A percentile compares a stretch with the other conserved stretches of the same genome.
phyloP scores from a whole-genome alignment of 139 green algal species.

The Astrephomene gubernaculifera region DNA sequence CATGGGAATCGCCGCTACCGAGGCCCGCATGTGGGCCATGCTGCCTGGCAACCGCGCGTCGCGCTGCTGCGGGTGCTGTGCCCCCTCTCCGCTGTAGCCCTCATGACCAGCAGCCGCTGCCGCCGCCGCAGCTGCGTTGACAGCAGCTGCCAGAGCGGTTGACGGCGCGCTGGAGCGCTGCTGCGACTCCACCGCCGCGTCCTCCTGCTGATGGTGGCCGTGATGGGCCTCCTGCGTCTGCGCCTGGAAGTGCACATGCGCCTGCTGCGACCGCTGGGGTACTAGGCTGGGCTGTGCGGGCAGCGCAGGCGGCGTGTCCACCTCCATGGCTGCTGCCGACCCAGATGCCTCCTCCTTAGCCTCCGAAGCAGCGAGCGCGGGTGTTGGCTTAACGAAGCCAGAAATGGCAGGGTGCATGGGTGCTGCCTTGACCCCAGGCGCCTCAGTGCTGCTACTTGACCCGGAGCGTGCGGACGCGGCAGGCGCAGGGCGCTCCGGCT shows the following conservation, averaged over 20 bases:
- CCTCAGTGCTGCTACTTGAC: neutral
- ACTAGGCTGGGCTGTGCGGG: neutral
- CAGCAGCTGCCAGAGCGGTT: neutral
- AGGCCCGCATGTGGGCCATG: neutral
- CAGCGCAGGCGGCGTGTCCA: neutral
- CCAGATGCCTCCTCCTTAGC: neutral
- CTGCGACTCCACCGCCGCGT: neutral
- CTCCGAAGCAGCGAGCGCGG: slow-evolving; percentile 18
- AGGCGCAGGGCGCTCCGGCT: slow-evolving; percentile 11
- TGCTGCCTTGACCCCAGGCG: neutral
- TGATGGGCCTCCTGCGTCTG: neutral
- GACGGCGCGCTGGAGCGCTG: neutral
- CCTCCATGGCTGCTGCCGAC: neutral
- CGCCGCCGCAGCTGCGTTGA: neutral
- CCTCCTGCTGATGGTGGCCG: too few relatives aligned
- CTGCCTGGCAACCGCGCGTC: neutral
- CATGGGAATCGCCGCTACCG: slow-evolving; percentile 2
- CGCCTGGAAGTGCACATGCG: slow-evolving; percentile 3
- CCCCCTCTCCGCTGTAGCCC: neutral
- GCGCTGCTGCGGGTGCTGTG: neutral
- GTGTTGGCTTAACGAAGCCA: neutral
- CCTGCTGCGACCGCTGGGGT: neutral
- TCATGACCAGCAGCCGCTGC: neutral
- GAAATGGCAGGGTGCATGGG: slow-evolving; percentile 22
- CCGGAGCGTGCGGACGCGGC: neutral